Conservation (phyloP, 495 filamentous ascomycete genomes). For the Aspergillus mulundensis region DNA sequence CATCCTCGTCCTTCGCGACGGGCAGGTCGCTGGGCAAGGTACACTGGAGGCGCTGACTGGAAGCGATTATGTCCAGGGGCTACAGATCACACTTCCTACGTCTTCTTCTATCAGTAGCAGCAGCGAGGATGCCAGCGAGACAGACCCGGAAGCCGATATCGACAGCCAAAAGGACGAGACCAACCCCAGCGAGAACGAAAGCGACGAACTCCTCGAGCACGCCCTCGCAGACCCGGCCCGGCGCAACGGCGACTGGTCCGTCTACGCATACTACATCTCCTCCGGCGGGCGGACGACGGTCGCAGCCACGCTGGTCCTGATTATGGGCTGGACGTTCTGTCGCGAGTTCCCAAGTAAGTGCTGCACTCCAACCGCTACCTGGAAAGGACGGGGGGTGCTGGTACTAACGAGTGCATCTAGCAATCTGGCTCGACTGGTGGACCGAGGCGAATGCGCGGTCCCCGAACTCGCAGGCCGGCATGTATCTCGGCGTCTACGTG, state of each 20-base stretch:
- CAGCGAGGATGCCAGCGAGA: not conserved
- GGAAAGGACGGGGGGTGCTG: not conserved
- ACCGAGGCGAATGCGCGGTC: slow-evolving; percentile 27
- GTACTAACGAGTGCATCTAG: slow-evolving; percentile 18
- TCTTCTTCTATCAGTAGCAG: too few species aligned
- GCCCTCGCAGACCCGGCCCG: not conserved
- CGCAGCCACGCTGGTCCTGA: not conserved
- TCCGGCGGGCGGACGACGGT: not conserved
- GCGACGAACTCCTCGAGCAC: not conserved
- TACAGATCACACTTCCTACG: not conserved
- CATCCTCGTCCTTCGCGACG: not conserved
- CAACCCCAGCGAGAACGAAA: not conserved
- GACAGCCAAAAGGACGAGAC: too few species aligned
- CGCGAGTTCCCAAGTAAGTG: slow-evolving; percentile 4
- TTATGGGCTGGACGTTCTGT: not conserved
- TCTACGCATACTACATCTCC: slow-evolving; percentile 7
- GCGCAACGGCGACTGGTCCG: not conserved
- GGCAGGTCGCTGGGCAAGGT: not conserved
- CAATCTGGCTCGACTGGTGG: slow-evolving; percentile 47
- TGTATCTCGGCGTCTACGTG: slow-evolving; percentile 17
- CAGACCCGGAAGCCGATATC: too few species aligned
- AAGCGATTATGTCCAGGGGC: not conserved
- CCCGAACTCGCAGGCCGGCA: slow-evolving; percentile 30
- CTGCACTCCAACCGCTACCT: not conserved
- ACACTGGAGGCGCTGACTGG: not conserved